These are phyloP conservation scores for Solanum gandarillasii DNA, from an alignment of 257 asterid genomes.

Conservation along the genomic window DNA sequence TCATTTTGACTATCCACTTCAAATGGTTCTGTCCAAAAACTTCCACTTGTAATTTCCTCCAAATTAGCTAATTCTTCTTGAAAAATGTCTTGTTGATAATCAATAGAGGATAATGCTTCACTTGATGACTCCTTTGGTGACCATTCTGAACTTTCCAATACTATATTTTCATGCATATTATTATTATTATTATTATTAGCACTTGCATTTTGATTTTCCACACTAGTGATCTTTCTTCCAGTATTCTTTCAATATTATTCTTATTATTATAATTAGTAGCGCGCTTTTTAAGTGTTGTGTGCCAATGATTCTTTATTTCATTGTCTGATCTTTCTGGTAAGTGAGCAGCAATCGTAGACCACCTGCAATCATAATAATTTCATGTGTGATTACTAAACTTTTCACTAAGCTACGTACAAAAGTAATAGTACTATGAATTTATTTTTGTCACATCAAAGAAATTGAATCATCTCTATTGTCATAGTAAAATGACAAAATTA, in stretches of 20 bases:
- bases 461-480: not conserved
- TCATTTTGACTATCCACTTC: not conserved
- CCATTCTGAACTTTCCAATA: not conserved
- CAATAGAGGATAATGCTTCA: not conserved
- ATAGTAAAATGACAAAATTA: not conserved
- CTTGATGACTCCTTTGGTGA: not conserved
- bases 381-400: not conserved
- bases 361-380: not conserved
- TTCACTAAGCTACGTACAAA: not conserved
- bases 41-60: not conserved
- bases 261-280: not conserved
- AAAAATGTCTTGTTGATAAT: not conserved
- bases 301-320: not conserved
- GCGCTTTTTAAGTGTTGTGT: not conserved
- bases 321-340: not conserved
- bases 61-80: not conserved
- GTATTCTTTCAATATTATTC: not conserved
- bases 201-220: not conserved
- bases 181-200: not conserved
- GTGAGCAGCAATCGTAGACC: not conserved
- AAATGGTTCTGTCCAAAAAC: slow-evolving; percentile 6
- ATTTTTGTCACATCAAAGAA: not conserved
- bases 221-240: not conserved
- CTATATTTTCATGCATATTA: not conserved
- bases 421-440: not conserved